These are phyloP conservation scores for Citrus australasica DNA, from an alignment of 345 rosid species.

Conservation along the genomic window DNA sequence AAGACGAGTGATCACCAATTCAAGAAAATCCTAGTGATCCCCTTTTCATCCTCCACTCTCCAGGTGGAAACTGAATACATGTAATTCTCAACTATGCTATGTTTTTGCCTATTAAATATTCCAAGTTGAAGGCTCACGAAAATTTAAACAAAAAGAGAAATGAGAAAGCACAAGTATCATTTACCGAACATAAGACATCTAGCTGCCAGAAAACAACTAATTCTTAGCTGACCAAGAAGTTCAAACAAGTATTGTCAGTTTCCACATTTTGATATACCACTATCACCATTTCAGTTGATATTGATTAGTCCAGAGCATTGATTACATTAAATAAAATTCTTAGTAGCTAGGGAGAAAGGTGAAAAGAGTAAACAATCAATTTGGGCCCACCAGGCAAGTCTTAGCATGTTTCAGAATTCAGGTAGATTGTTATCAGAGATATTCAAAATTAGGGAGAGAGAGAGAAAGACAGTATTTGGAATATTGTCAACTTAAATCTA, in stretches of 20 bases:
- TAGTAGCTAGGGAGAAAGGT: not conserved
- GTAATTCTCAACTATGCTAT: not conserved
- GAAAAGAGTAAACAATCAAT: not conserved
- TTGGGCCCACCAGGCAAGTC: slow-evolving; percentile 2
- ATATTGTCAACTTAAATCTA: not conserved
- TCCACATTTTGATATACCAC: not conserved
- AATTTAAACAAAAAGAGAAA: not conserved
- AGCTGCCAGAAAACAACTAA: not conserved
- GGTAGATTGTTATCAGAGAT: not conserved
- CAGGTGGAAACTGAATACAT: not conserved
- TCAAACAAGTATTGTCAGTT: not conserved
- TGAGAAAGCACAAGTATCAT: not conserved
- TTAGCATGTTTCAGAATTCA: not conserved
- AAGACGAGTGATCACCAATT: not conserved
- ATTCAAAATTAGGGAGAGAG: not conserved
- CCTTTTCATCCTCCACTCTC: not conserved
- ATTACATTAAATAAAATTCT: not conserved
- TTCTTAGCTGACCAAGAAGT: not conserved
- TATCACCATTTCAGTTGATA: not conserved
- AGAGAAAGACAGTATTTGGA: not conserved
- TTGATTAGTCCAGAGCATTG: not conserved
- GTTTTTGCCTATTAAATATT: not conserved
- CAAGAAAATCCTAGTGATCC: not conserved
- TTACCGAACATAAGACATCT: not conserved
- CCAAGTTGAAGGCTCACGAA: not conserved